Evolutionary conservation across 129 eudicot genomes (phyloP), one percentile per base, ranked within the genome.

Genomic region (Chrysanthemum makinoi): DNA sequence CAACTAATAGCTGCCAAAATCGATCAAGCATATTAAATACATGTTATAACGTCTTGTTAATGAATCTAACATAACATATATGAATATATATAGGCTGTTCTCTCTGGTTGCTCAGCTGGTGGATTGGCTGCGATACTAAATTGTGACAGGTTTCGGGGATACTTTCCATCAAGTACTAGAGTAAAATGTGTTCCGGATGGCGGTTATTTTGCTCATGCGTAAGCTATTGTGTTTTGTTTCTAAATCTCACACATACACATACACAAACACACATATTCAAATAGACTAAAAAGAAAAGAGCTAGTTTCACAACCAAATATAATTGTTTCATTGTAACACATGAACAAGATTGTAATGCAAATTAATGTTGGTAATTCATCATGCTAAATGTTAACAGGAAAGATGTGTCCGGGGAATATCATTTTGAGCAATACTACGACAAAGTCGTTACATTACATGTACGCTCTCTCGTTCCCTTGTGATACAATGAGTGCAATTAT

Each of bases 381-480:
- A n/a, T 22, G 47, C 28, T 47, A 26, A 17, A n/a, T 33, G 48
- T 55, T 3, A 22, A 62, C 77, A 82, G 86, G 57, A 68, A 56
- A 63, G 86, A 82, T 59, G 20, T 62, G 20, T 72, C 82, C 0
- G 83, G 80, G 70, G 62, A 14, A 62, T 68, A 73, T 13, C 69
- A 46, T 60, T 55, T 69, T 22, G 80, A 69, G 54, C 43, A 69
- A 33, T 72, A 57, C 59, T 82, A 65, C 51, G 66, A 74, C 17
- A 24, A 44, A 33, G 69, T 82, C 11, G 83, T 78, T 22, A 20
- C 71, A 7, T 56, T 78, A 61, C 86, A 82, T 74, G 86, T 82
- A 82, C 44, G 19, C 17, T 17, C 59, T 48, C 76, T 48, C 8
- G 72, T 53, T 26, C 64, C 11, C 28, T 18, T 22, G 7, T 54